These are phyloP conservation scores for Pythium scleroteichum DNA, from an alignment of 352 stramenopile genomes.

Conservation along the genomic window DNA sequence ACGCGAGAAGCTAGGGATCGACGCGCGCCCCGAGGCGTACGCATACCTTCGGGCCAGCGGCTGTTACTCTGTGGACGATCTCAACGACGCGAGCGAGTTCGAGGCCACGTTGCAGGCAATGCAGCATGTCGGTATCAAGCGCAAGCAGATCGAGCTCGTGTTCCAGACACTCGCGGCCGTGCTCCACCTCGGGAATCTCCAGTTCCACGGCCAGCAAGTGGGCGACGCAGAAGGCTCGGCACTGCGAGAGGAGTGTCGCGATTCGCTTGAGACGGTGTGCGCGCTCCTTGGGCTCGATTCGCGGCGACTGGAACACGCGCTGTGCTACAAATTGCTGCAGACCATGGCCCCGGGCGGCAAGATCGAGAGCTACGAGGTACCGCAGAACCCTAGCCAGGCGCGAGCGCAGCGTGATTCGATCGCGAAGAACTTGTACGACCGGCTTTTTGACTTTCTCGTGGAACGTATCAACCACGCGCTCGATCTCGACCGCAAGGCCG, in stretches of 20 bases:
- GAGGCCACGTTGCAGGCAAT: slow-evolving; percentile 86
- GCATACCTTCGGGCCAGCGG: slow-evolving; percentile 89
- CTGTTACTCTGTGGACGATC: slow-evolving; percentile 89
- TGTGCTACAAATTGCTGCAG: slow-evolving; percentile 86
- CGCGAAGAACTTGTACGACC: slow-evolving; percentile 96
- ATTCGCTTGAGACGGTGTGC: slow-evolving; percentile 66
- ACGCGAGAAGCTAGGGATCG: slow-evolving; percentile 71
- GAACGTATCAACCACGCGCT: slow-evolving; percentile 87
- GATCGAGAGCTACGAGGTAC: slow-evolving; percentile 86
- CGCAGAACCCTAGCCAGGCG: slow-evolving; percentile 87
- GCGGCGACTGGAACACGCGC: slow-evolving; percentile 56
- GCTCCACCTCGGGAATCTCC: slow-evolving; percentile 78
- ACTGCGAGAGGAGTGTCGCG: slow-evolving; percentile 35
- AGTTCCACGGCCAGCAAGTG: slow-evolving; percentile 62
- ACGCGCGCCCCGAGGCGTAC: slow-evolving; percentile 64
- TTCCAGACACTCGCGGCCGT: slow-evolving; percentile 81
- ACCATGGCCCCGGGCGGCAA: slow-evolving; percentile 85
- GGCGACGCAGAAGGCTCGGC: slow-evolving; percentile 74
- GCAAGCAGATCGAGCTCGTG: slow-evolving; percentile 88
- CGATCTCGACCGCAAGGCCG: slow-evolving; percentile 81
- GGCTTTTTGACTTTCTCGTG: slow-evolving; percentile 97
- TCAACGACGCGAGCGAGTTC: slow-evolving; percentile 91
- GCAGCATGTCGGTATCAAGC: slow-evolving; percentile 88
- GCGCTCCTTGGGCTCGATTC: slow-evolving; percentile 70
- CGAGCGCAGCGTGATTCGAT: slow-evolving; percentile 94